A percentile compares a stretch with the other conserved stretches of the same genome.
Evolutionary conservation across 768 basidiomycete genomes (phyloP).

Genomic region (Nidularia sp.): DNA sequence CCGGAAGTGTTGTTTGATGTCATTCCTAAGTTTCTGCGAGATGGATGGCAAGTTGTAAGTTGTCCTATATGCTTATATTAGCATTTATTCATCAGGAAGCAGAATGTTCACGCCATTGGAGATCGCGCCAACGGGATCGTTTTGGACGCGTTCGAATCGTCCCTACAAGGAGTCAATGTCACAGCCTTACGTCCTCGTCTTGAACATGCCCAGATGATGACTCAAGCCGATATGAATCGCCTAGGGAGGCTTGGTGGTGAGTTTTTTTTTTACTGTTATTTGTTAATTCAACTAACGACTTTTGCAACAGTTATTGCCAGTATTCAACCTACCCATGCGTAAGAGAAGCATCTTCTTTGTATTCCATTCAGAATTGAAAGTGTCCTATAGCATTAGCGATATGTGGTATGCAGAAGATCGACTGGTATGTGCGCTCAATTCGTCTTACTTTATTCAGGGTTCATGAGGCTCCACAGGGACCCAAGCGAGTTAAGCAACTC

Average conservation of each 20-base stretch:
- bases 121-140: conserved; percentile 86
- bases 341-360: conserved; percentile 33
- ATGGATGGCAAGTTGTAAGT: conserved; percentile 95
- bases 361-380: too few species aligned
- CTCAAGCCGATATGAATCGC: conserved; percentile 67
- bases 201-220: conserved; percentile 90
- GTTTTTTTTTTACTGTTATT: conserved; percentile 13
- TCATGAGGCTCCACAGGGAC: too few species aligned
- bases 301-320: conserved; percentile 72
- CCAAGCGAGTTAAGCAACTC: too few species aligned
- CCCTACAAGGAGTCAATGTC: conserved; percentile 56
- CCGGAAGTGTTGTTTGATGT: conserved; percentile 56
- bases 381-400: too few species aligned
- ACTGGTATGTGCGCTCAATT: too few species aligned
- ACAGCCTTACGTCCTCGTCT: conserved; percentile 71
- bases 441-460: too few species aligned
- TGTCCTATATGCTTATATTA: conserved; percentile 5
- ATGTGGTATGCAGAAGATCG: too few species aligned
- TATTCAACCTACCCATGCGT: conserved; percentile 88
- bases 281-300: background rate
- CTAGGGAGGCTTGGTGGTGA: conserved; percentile 78
- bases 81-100: background rate
- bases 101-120: conserved; percentile 88
- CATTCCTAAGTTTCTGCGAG: conserved; percentile 66
- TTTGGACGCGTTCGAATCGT: conserved; percentile 81